Evolutionary conservation across 176 grass and related monocot genomes (phyloP).

Genomic region (Ananas comosus): DNA sequence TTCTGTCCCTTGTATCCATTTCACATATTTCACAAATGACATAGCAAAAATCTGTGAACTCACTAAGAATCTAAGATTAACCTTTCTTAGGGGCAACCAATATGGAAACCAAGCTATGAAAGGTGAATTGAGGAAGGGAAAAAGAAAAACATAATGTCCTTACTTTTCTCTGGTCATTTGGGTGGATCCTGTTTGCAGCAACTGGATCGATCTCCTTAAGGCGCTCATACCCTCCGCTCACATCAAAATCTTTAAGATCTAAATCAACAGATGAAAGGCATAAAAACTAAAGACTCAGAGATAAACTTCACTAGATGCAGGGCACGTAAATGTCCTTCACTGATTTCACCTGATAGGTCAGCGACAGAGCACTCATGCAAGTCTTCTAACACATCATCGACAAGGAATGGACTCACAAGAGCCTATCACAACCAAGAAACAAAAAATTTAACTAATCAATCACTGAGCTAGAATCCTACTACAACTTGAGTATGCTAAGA

Average conservation of each 20-base stretch:
- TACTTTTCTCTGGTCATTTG: constrained; percentile 86
- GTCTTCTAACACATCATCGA: constrained; percentile 60
- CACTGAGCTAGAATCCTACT: constrained; percentile 1
- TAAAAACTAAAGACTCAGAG: not conserved
- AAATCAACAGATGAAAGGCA: constrained; percentile 5
- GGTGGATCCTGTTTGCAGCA: constrained; percentile 70
- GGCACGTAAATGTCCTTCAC: constrained; percentile 2
- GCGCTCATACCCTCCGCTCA: constrained; percentile 29
- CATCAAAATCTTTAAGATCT: constrained; percentile 35
- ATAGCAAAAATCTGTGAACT: not conserved
- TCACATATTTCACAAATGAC: too few relatives aligned
- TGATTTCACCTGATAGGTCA: constrained; percentile 22
- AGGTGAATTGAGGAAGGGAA: constrained; percentile 2
- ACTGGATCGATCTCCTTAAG: constrained; percentile 68
- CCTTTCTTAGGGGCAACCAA: not conserved
- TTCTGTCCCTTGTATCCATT: too few relatives aligned
- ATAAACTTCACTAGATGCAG: not conserved
- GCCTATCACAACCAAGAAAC: constrained; percentile 27
- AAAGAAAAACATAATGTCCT: constrained; percentile 12
- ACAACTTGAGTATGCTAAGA: not conserved
- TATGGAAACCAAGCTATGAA: not conserved
- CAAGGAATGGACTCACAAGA: constrained; percentile 71
- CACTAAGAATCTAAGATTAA: not conserved
- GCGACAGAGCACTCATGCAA: constrained; percentile 19
- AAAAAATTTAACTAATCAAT: not conserved